Evolutionary conservation across 495 filamentous ascomycete genomes (phyloP).

Genomic region (Endocarpon pusillum): DNA sequence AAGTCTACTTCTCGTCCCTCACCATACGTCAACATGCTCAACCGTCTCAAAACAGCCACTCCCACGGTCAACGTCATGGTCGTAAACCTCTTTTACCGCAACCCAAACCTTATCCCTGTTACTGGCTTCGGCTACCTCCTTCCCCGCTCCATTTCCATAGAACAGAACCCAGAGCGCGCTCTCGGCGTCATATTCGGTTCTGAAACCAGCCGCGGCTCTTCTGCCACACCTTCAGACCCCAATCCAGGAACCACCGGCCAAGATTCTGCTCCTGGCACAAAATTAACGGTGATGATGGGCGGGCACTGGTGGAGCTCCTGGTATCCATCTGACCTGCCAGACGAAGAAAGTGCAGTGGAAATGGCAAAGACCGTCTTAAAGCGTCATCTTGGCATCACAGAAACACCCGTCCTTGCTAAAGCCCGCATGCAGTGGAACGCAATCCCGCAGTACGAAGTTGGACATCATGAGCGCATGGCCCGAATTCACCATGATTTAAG

Average conservation of each 20-base stretch:
- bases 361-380: constrained; percentile 52
- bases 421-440: constrained; percentile 55
- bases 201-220: constrained; percentile 42
- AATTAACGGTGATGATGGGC: constrained; percentile 87
- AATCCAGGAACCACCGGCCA: no score
- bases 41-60: constrained; percentile 5
- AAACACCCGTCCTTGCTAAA: constrained; percentile 34
- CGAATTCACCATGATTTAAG: constrained; percentile 36
- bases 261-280: constrained; percentile 48
- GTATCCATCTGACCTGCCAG: constrained; percentile 33
- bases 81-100: constrained; percentile 71
- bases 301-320: constrained; percentile 78
- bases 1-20: constrained; percentile 9
- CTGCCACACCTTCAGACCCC: constrained; percentile 8
- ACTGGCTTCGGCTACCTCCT: constrained; percentile 86
- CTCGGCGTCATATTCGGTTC: constrained; percentile 90
- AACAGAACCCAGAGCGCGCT: constrained; percentile 65
- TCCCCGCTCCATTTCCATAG: constrained; percentile 45
- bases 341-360: constrained; percentile 39
- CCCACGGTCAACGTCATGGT: constrained; percentile 67
- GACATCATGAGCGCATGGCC: constrained; percentile 49
- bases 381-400: constrained; percentile 56
- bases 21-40: constrained; percentile 4
- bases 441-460: constrained; percentile 78
- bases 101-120: constrained; percentile 41